Base-by-base conservation (phyloP, 805 yeast genomes). In the Ogataea methylovora region DNA sequence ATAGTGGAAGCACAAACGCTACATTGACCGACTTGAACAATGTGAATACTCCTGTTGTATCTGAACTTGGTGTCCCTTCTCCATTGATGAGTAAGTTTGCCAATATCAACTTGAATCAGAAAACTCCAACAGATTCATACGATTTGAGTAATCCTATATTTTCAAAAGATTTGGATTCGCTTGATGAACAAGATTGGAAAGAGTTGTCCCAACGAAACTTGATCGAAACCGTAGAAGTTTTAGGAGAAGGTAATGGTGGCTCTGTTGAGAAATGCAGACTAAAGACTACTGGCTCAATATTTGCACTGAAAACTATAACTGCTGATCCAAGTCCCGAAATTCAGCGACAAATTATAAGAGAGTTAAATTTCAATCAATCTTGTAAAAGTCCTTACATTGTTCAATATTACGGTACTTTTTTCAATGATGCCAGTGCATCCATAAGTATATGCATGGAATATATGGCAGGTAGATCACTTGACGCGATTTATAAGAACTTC, bases 211-310 rank as follows among this genome's bases (percentile, higher is more conserved):
- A 73, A 35, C 56, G 64, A 20, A 73, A 74, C 32, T 71, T 76
- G 29, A 84, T 92, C 24, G 63, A 72, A 7, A 86, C 84, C 35
- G 43, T 88, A 25, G 78, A 77, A 15, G 69, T 74, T 20, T 57
- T 90, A 16, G 98, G 98, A 14, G 97, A 92, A 61, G 98, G 98
- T 13, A 80, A 85, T 24, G 95, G 96, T 12, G 98, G 97, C 1
- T 71, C 84, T 9, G 98, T 90, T 9, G 70, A 80, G 15, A 79
- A 85, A 52, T 90, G 97, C 56, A 63, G 63, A 37, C 63, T 90
- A 34, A 64, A 62, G 37, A 49, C 69, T 28, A 80, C 83, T 8
- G 53, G 64, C 17, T 73, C 73, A 22, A 66, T 87, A 4, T 90
- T 90, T 68, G 98, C 98, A 1, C 61, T 92, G 40, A 90, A 74